Conservation (phyloP, 805 yeast species). For the Candida ficus region DNA sequence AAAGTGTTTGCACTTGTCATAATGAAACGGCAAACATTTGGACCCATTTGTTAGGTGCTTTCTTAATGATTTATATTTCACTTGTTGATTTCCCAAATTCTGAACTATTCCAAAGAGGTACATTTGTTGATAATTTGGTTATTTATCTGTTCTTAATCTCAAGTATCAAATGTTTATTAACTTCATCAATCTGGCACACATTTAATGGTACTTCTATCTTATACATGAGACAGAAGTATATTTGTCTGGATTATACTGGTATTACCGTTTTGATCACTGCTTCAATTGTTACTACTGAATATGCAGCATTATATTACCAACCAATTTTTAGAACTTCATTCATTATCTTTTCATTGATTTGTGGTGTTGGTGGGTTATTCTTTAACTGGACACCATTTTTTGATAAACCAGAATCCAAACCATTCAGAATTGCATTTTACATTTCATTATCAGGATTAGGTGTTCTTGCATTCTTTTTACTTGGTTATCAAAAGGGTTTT, state of each 20-base stretch:
- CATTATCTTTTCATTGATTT: slow-evolving; percentile 53
- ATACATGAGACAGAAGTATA: slow-evolving; percentile 62
- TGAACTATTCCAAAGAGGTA: slow-evolving; percentile 38
- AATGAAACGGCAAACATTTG: slow-evolving; percentile 92
- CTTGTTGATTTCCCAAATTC: slow-evolving; percentile 61
- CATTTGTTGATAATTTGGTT: slow-evolving; percentile 40
- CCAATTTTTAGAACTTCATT: slow-evolving; percentile 44
- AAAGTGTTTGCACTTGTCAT: slow-evolving; percentile 60
- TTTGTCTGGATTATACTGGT: slow-evolving; percentile 94
- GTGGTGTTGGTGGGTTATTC: slow-evolving; percentile 68
- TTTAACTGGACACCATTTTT: slow-evolving; percentile 92
- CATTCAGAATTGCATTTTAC: slow-evolving; percentile 75
- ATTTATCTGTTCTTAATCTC: slow-evolving; percentile 65
- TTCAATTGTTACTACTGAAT: slow-evolving; percentile 82
- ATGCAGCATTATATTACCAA: slow-evolving; percentile 63
- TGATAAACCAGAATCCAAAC: slow-evolving; percentile 81
- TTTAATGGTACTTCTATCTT: slow-evolving; percentile 72
- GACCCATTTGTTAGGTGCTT: slow-evolving; percentile 78
- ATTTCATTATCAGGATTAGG: slow-evolving; percentile 76
- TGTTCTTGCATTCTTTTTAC: slow-evolving; percentile 53
- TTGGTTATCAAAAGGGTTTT: slow-evolving; percentile 52
- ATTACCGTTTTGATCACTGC: slow-evolving; percentile 87
- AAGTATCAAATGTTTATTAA: slow-evolving; percentile 68
- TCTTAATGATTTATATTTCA: slow-evolving; percentile 51
- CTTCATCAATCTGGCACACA: slow-evolving; percentile 90